Percentiles rank a stretch among this genome's conserved stretches.
Evolutionary conservation across 768 basidiomycete genomes (phyloP).

Genomic region (Trichaptum fuscoviolaceum): DNA sequence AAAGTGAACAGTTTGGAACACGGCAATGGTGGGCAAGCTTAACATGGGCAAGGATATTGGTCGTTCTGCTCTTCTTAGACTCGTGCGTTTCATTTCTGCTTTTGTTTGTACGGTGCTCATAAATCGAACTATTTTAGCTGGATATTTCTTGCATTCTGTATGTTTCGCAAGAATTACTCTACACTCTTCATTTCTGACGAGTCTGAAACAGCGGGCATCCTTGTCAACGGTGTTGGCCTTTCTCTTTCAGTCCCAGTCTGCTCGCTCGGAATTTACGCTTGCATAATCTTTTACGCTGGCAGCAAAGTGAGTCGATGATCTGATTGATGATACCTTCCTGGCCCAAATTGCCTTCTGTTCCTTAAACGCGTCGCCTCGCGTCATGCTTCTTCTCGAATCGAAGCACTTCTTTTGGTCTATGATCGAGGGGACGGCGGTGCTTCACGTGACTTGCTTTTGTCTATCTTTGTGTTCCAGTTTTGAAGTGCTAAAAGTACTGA

Average conservation of each 20-base stretch:
- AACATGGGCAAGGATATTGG: conserved; percentile 36
- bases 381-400: conserved; percentile 32
- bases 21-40: conserved; percentile 18
- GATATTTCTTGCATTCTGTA: conserved; percentile 9
- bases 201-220: conserved; percentile 29
- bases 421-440: conserved; percentile 15
- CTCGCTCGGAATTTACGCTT: conserved; percentile 37
- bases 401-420: conserved; percentile 43
- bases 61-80: conserved; percentile 35
- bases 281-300: conserved; percentile 35
- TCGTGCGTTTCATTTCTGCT: conserved; percentile 36
- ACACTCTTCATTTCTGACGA: conserved; percentile 4
- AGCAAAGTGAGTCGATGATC: conserved; percentile 32
- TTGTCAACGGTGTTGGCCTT: conserved; percentile 42
- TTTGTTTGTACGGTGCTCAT: conserved; percentile 29
- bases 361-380: conserved; percentile 6
- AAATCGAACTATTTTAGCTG: not conserved
- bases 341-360: not conserved
- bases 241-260: conserved; percentile 31
- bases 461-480: not conserved
- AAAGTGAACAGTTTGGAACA: conserved; percentile 26
- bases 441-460: not conserved
- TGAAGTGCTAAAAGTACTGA: not conserved
- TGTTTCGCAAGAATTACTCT: conserved; percentile 1
- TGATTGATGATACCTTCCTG: conserved; percentile 8